These are phyloP conservation scores for Apiosordaria backusii DNA, from an alignment of 495 filamentous ascomycete species.

Conservation along the genomic window DNA sequence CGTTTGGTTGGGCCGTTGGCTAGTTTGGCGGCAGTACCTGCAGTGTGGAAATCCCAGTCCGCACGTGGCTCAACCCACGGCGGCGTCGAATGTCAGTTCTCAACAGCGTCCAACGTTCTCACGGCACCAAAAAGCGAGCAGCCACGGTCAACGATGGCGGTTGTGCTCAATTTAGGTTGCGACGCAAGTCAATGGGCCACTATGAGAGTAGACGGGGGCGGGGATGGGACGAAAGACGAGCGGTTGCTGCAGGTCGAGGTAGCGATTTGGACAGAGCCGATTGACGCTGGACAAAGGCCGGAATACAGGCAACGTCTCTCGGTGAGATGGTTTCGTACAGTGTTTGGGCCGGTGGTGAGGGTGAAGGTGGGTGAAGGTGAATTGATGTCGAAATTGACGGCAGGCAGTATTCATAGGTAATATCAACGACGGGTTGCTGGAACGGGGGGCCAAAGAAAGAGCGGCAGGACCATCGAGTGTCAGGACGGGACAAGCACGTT, in stretches of 20 bases:
- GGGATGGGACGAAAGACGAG: neutral
- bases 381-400: conserved; percentile 3
- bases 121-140: neutral
- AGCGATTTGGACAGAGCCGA: neutral
- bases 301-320: neutral
- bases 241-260: neutral
- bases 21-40: conserved; percentile 6
- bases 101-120: neutral
- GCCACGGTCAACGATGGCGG: conserved; percentile 4
- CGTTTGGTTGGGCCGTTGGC: conserved; percentile 5
- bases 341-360: neutral
- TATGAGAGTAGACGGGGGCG: neutral
- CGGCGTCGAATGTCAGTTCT: neutral
- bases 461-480: conserved; percentile 19
- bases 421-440: conserved; percentile 14
- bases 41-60: conserved; percentile 8
- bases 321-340: neutral
- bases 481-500: conserved; percentile 36
- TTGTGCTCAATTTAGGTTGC: neutral
- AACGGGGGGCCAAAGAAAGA: conserved; percentile 9
- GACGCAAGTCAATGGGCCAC: neutral
- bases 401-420: conserved; percentile 2
- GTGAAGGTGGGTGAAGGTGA: neutral
- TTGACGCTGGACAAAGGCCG: no score
- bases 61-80: conserved; percentile 2